A percentile compares a stretch with the other conserved stretches of the same genome.
Evolutionary conservation across 148 eudicot genomes (phyloP).

Genomic region (Dysphania ambrosioides): DNA sequence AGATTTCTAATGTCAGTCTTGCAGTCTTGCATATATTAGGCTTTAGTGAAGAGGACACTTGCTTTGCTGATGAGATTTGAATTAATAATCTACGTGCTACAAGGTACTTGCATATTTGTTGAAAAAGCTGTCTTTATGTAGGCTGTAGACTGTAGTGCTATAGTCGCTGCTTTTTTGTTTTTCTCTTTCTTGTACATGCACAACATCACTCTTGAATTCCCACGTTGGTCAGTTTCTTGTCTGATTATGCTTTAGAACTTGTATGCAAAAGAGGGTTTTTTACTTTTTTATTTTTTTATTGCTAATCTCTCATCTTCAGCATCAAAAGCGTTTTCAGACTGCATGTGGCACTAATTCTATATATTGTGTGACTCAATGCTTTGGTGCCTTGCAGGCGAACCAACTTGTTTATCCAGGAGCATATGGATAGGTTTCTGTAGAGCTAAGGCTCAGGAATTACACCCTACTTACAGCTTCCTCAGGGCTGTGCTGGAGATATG

Average conservation of each 20-base stretch:
- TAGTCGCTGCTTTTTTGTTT: not conserved
- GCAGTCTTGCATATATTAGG: constrained; percentile 98
- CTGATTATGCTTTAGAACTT: no score
- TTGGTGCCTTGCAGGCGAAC: constrained; percentile 52
- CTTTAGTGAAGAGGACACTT: constrained; percentile 60
- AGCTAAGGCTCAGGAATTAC: constrained; percentile 59
- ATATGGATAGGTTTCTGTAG: constrained; percentile 79
- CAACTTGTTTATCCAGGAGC: constrained; percentile 95
- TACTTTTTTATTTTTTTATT: no score
- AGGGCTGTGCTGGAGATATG: not conserved
- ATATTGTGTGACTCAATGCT: not conserved
- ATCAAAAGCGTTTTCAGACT: constrained; percentile 1
- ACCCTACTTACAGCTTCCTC: not conserved
- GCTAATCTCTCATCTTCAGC: not conserved
- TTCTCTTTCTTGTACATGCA: not conserved
- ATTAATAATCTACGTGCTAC: not conserved
- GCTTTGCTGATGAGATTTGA: constrained; percentile 85
- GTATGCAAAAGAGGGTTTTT: not conserved
- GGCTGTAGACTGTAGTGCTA: not conserved
- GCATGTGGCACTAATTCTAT: not conserved
- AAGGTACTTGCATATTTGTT: no score
- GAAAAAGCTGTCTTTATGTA: not conserved
- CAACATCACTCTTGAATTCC: no score
- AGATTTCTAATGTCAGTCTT: constrained; percentile 84
- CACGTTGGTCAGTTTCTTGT: no score